phyloP scores from a whole-genome alignment of 495 filamentous ascomycete genomes.

The Baudoinia panamericana region DNA sequence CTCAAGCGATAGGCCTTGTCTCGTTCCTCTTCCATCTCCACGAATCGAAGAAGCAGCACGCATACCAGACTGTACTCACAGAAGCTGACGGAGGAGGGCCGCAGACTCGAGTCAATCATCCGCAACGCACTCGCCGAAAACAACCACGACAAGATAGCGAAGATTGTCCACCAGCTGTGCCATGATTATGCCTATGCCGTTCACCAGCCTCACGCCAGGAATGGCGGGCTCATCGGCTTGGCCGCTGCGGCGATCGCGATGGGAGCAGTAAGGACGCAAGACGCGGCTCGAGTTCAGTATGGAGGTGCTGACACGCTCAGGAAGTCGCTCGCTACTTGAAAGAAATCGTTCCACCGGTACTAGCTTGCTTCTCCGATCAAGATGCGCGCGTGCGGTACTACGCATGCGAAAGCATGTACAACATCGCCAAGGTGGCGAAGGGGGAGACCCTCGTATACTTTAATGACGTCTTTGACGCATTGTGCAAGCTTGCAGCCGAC shows the following conservation, averaged over 20 bases:
- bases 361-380: constrained; percentile 98
- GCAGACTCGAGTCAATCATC: constrained; percentile 77
- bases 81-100: constrained; percentile 9
- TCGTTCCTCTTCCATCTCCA: constrained; percentile 3
- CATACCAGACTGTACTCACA: constrained; percentile 1
- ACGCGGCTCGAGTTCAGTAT: constrained; percentile 15
- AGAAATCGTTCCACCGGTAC: constrained; percentile 87
- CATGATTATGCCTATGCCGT: constrained; percentile 97
- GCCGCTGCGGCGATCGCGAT: constrained; percentile 94
- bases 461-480: constrained; percentile 92
- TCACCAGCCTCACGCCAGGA: constrained; percentile 92
- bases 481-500: constrained; percentile 96
- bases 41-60: constrained; percentile 5
- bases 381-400: constrained; percentile 98
- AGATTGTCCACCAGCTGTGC: constrained; percentile 88
- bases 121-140: constrained; percentile 65
- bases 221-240: constrained; percentile 91
- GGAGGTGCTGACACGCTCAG: constrained; percentile 27
- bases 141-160: constrained; percentile 64
- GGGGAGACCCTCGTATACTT: constrained; percentile 93
- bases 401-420: constrained; percentile 99
- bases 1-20: constrained; percentile 5
- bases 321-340: constrained; percentile 82
- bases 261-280: constrained; percentile 53
- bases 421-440: constrained; percentile 98